phyloP scores from a whole-genome alignment of 345 rosid genomes.

The Brassica carinata region DNA sequence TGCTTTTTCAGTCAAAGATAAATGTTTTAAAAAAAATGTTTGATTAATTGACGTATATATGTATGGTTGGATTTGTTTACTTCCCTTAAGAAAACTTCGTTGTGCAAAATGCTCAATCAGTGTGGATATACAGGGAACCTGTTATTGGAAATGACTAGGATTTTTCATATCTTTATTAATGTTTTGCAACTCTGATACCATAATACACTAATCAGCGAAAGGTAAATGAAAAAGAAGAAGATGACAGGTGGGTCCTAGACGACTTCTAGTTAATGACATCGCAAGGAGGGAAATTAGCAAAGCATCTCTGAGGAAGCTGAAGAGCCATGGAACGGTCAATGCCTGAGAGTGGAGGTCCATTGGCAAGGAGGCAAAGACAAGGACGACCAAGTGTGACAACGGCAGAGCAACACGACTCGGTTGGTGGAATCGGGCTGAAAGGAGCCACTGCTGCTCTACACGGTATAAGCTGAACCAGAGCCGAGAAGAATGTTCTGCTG shows the following conservation, averaged over 20 bases:
- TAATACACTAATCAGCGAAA: conserved; percentile 21
- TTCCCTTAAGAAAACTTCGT: too few relatives aligned
- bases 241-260: conserved; percentile 6
- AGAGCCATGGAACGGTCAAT: conserved; percentile 82
- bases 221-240: neutral
- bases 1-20: too few relatives aligned
- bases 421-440: conserved; percentile 77
- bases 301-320: conserved; percentile 83
- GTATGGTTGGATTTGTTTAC: too few relatives aligned
- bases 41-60: too few relatives aligned
- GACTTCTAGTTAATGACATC: conserved; percentile 36
- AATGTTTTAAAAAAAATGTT: too few relatives aligned
- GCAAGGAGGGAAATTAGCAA: conserved; percentile 80
- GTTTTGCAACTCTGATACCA: conserved; percentile 8
- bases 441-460: conserved; percentile 89
- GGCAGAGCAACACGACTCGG: conserved; percentile 76
- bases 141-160: neutral
- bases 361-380: conserved; percentile 66
- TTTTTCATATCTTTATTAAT: conserved; percentile 9
- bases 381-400: conserved; percentile 77
- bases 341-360: conserved; percentile 89
- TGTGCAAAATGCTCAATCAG: too few relatives aligned
- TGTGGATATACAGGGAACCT: neutral
- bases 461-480: conserved; percentile 84
- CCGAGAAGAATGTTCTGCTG: conserved; percentile 72